Percentiles rank a stretch among this genome's conserved stretches.
Conservation (phyloP, 495 filamentous ascomycete genomes). For the Neurospora intermedia region DNA sequence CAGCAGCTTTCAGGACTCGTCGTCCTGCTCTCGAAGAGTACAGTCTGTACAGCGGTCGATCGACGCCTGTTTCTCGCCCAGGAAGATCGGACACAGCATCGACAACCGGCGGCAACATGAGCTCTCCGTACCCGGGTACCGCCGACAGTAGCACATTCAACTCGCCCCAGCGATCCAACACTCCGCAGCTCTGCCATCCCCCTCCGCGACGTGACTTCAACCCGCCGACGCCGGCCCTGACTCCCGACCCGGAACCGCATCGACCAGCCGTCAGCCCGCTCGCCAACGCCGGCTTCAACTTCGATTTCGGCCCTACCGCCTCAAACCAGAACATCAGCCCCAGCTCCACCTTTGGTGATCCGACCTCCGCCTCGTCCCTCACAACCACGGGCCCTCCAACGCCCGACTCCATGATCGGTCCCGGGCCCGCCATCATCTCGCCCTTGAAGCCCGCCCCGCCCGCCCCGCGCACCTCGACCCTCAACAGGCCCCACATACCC, state of each 20-base stretch:
- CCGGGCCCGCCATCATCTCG: neutral
- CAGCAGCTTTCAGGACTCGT: slow-evolving; percentile 4
- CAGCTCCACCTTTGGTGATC: slow-evolving; percentile 19
- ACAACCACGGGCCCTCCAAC: neutral
- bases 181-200: slow-evolving; percentile 13
- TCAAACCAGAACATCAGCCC: slow-evolving; percentile 21
- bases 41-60: slow-evolving; percentile 7
- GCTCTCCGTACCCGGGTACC: slow-evolving; percentile 3
- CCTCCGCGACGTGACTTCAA: slow-evolving; percentile 2
- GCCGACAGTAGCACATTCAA: slow-evolving; percentile 7
- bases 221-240: slow-evolving; percentile 3
- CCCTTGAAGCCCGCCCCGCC: neutral
- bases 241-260: neutral
- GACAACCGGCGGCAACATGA: slow-evolving; percentile 1
- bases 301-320: slow-evolving; percentile 18
- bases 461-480: neutral
- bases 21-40: slow-evolving; percentile 22
- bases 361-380: slow-evolving; percentile 6
- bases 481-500: slow-evolving; percentile 13
- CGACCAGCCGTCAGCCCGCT: slow-evolving; percentile 5
- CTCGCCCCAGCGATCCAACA: slow-evolving; percentile 11
- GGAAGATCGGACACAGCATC: neutral
- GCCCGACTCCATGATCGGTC: neutral
- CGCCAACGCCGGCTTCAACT: slow-evolving; percentile 20
- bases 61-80: neutral